Evolutionary conservation across 148 eudicot genomes (phyloP), one percentile per base, ranked within the genome.

Genomic region (Euryodendron excelsum): DNA sequence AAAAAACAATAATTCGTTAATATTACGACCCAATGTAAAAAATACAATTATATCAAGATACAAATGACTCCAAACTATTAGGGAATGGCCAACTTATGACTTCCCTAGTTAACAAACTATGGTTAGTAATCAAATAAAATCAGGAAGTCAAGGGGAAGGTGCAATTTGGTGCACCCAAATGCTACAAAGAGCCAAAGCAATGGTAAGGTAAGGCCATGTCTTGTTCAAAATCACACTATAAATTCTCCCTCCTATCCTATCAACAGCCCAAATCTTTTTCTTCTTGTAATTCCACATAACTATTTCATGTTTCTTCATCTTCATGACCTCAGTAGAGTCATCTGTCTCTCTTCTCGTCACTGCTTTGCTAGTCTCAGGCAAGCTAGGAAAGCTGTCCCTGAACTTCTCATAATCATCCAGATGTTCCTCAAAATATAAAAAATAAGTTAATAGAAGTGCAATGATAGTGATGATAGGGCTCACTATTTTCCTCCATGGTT

Each of bases 191-290:
- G 89, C 89, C 79, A 89, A 85, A 69, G 78, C 76, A 74, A 82
- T 61, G 62, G 91, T 89, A 23, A 89, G 76, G 52, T 79, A 89
- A 80, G 91, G 82, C 91, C 91, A 88, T 33, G 82, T 78, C 34
- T n/a, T n/a, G n/a, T n/a, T n/a, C n/a, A n/a, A n/a, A n/a, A n/a
- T n/a, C n/a, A n/a, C n/a, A n/a, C n/a, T n/a, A n/a, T n/a, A n/a
- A n/a, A n/a, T n/a, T n/a, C n/a, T n/a, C n/a, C n/a, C n/a, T n/a
- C n/a, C n/a, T n/a, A n/a, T n/a, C n/a, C n/a, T n/a, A n/a, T n/a
- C n/a, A n/a, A n/a, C n/a, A n/a, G n/a, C n/a, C n/a, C n/a, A n/a
- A n/a, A n/a, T n/a, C n/a, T n/a, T n/a, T n/a, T n/a, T n/a, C n/a
- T 34, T 72, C 53, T 30, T 44, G 45, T 44, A 56, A 25, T 75